These are phyloP conservation scores for Clarireedia hainanense DNA, from an alignment of 2,329 filamentous ascomycete species.

Conservation along the genomic window DNA sequence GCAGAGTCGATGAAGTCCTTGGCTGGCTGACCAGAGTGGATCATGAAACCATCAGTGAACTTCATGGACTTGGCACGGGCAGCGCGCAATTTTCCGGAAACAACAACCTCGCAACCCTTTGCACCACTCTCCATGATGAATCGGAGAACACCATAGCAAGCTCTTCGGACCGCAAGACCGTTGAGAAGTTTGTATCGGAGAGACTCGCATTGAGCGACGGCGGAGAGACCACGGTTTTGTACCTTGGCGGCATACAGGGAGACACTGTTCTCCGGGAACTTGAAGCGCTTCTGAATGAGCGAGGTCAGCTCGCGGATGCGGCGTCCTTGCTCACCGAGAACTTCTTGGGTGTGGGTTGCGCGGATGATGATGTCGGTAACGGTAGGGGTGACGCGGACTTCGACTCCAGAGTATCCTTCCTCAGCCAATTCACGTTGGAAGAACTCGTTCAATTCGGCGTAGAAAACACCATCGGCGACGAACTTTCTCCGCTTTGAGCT, in stretches of 20 bases:
- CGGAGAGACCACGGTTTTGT: slow-evolving; percentile 99
- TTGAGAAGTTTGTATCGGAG: slow-evolving; percentile 99
- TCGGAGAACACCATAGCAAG: slow-evolving; percentile 99
- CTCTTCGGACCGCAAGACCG: slow-evolving; percentile 95
- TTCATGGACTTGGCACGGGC: slow-evolving; percentile 99
- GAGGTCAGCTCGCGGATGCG: slow-evolving; percentile 99
- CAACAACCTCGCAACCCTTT: slow-evolving; percentile 99
- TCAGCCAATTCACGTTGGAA: slow-evolving; percentile 99
- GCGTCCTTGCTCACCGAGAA: slow-evolving; percentile 98
- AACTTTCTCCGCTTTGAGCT: slow-evolving; percentile 93
- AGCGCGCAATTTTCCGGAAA: slow-evolving; percentile 97
- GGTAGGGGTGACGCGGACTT: slow-evolving; percentile 98
- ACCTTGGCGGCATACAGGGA: slow-evolving; percentile 99
- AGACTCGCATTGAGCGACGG: slow-evolving; percentile 99
- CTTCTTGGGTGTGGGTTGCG: slow-evolving; percentile 99
- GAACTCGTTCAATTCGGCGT: slow-evolving; percentile 99
- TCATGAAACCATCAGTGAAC: slow-evolving; percentile 99
- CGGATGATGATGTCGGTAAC: slow-evolving; percentile 94
- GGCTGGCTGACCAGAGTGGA: slow-evolving; percentile 99
- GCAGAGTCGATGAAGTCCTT: slow-evolving; percentile 99
- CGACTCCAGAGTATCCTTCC: slow-evolving; percentile 99
- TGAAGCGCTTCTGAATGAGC: slow-evolving; percentile 99
- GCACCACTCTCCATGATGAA: slow-evolving; percentile 99
- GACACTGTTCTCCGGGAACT: slow-evolving; percentile 99
- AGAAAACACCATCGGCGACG: slow-evolving; percentile 98